Percentiles rank a stretch among this genome's conserved stretches.
Evolutionary conservation across 495 filamentous ascomycete genomes (phyloP).

Genomic region (Penicillium paradoxum): DNA sequence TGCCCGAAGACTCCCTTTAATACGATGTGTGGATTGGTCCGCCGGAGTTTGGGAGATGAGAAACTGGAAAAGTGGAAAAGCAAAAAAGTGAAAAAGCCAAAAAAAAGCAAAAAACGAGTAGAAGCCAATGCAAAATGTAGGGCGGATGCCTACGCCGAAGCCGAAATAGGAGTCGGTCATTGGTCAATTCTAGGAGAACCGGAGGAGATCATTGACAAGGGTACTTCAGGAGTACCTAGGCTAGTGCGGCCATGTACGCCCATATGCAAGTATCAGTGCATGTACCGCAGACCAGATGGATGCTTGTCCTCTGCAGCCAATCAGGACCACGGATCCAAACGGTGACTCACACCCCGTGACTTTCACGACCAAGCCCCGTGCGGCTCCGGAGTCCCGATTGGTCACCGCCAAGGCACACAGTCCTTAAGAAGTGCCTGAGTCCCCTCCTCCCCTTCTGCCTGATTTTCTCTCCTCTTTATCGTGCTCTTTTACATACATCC

Average conservation of each 20-base stretch:
- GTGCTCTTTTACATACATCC: constrained; percentile 8
- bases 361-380: constrained; percentile 15
- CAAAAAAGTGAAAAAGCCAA: background rate
- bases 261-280: background rate
- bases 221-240: constrained; percentile 7
- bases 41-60: too few relatives aligned
- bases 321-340: background rate
- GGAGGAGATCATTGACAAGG: background rate
- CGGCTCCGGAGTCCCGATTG: constrained; percentile 18
- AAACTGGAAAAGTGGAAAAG: background rate
- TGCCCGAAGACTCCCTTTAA: background rate
- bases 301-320: constrained; percentile 19
- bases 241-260: background rate
- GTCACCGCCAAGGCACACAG: constrained; percentile 26
- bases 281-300: constrained; percentile 1
- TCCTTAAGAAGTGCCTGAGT: constrained; percentile 42
- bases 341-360: constrained; percentile 46
- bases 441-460: constrained; percentile 31
- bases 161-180: constrained; percentile 2
- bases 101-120: background rate
- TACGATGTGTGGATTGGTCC: background rate
- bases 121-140: background rate
- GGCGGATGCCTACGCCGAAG: constrained; percentile 18
- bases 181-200: constrained; percentile 13
- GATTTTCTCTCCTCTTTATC: constrained; percentile 18